phyloP scores from a whole-genome alignment of 306 rosid species.

The Lupinus albus region DNA sequence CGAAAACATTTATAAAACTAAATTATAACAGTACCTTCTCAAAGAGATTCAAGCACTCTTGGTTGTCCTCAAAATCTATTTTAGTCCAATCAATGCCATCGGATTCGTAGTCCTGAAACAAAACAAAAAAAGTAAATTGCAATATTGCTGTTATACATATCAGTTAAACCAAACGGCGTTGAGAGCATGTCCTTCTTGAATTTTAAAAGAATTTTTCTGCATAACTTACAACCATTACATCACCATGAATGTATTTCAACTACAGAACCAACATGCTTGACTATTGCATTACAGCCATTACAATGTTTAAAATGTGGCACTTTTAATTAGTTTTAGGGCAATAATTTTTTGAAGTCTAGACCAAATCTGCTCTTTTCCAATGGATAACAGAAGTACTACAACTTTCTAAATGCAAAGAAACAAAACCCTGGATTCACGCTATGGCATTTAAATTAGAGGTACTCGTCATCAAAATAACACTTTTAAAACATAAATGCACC shows the following conservation, averaged over 20 bases:
- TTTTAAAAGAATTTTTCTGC: constrained; percentile 6
- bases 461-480: neutral
- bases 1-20: neutral
- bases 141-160: constrained; percentile 33
- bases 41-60: constrained; percentile 87
- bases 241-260: constrained; percentile 6
- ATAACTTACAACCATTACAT: constrained; percentile 14
- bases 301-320: constrained; percentile 10
- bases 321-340: constrained; percentile 23
- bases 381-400: constrained; percentile 2
- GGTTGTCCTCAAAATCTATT: constrained; percentile 81
- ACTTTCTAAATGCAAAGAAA: constrained; percentile 17
- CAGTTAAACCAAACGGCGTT: constrained; percentile 4
- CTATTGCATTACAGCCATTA: constrained; percentile 10
- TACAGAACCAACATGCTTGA: neutral
- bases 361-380: constrained; percentile 7
- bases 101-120: constrained; percentile 71
- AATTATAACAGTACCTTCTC: constrained; percentile 73
- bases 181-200: constrained; percentile 5
- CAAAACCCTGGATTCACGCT: neutral
- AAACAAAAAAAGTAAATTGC: constrained; percentile 37
- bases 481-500: constrained; percentile 10
- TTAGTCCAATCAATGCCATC: constrained; percentile 75
- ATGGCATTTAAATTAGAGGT: neutral
- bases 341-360: neutral